phyloP scores from a whole-genome alignment of 495 filamentous ascomycete genomes.

The Penicillium goetzii region DNA sequence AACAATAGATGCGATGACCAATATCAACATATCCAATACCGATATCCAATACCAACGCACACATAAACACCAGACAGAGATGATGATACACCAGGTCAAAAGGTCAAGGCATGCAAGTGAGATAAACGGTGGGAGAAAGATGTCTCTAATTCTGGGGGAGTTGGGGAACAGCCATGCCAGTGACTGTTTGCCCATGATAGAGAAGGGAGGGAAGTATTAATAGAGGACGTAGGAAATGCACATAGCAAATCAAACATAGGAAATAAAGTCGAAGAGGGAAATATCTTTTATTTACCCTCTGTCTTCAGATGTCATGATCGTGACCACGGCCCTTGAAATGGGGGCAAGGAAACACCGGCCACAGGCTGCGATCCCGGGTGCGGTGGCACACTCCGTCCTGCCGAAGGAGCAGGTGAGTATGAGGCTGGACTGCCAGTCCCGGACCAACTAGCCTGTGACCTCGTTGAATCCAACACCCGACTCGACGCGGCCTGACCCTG shows the following conservation, averaged over 20 bases:
- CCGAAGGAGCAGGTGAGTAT: conserved; percentile 20
- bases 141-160: not conserved
- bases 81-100: not conserved
- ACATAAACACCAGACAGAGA: no score
- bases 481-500: not conserved
- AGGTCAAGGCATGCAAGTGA: not conserved
- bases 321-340: conserved; percentile 32
- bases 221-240: conserved; percentile 17
- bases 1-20: not conserved
- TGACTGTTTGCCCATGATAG: conserved; percentile 20
- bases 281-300: not conserved
- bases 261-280: conserved; percentile 11
- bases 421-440: conserved; percentile 26
- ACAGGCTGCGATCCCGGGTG: conserved; percentile 20
- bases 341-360: conserved; percentile 27
- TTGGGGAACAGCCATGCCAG: conserved; percentile 23
- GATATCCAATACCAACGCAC: not conserved
- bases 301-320: conserved; percentile 12
- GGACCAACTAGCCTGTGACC: conserved; percentile 26
- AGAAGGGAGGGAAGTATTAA: conserved; percentile 3
- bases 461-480: conserved; percentile 19
- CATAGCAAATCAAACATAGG: conserved; percentile 2
- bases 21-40: not conserved
- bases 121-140: not conserved
- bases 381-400: conserved; percentile 15